Evolutionary conservation across 176 grass and related monocot genomes (phyloP), one percentile per base, ranked within the genome.

Genomic region (Miscanthus lutarioriparius): DNA sequence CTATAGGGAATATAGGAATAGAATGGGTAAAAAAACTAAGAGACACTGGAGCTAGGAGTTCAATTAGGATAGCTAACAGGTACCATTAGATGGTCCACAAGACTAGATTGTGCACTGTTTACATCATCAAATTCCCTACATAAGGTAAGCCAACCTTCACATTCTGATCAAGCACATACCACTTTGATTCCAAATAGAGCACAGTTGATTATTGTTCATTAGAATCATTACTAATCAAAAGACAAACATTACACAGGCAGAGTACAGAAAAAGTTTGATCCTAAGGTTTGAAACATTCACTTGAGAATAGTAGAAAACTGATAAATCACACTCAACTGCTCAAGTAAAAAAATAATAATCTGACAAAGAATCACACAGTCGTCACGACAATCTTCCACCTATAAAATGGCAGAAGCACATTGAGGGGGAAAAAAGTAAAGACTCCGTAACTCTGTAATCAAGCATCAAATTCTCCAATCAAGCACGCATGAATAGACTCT

Each of bases 161-260:
- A 38, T 64, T 79, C 25, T 22, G 72, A 56, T 43, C 56, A 88
- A 51, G 33, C 32, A 79, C 41, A 22, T n/a, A 66, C 9, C 74
- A 70, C 16, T 11, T 66, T 10, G 54, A 82, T 76, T 40, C 12
- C 13, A 75, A 20, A 56, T 69, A 20, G 0, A 70, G 27, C 38
- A 33, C 0, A 69, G 12, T 22, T 77, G 17, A 59, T 59, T 19
- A 5, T 12, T 64, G 13, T 45, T 47, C 41, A 44, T 23, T 8
- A 30, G 12, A 40, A 43, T 58, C 6, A 69, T 16, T 78, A 39
- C 23, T 9, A 72, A 64, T 65, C 40, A 73, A 5, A 59, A 8
- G 51, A 76, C 22, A 30, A 19, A 64, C 13, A 64, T 19, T 14
- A 28, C 8, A 43, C 58, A 43, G 45, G 66, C 33, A 70, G 1